phyloP scores from a whole-genome alignment of 2,329 filamentous ascomycete genomes.

The Canariomyces notabilis region DNA sequence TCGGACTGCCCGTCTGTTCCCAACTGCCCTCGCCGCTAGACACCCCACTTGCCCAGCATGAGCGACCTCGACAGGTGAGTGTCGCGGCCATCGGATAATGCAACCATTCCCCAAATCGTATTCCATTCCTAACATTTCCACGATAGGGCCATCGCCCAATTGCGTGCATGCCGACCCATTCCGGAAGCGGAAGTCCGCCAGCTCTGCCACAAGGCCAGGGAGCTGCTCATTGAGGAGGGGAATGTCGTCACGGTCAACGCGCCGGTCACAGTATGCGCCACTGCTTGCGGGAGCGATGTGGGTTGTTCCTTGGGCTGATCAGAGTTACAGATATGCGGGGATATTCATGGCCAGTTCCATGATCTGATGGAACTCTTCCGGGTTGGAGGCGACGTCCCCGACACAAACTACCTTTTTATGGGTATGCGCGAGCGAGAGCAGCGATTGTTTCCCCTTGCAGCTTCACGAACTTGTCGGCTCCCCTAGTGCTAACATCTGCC shows the following conservation, averaged over 20 bases:
- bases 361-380: constrained; percentile 95
- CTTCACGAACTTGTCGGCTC: background rate
- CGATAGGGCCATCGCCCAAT: constrained; percentile 87
- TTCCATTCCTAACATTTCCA: constrained; percentile 4
- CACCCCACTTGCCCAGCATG: constrained; percentile 47
- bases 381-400: constrained; percentile 87
- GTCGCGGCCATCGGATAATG: background rate
- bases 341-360: constrained; percentile 96
- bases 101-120: constrained; percentile 2
- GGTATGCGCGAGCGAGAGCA: constrained; percentile 49
- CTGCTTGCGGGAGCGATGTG: background rate
- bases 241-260: constrained; percentile 95
- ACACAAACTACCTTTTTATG: constrained; percentile 97
- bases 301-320: background rate
- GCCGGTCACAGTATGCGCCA: constrained; percentile 70
- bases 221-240: constrained; percentile 93
- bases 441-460: background rate
- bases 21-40: background rate
- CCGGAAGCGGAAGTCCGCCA: constrained; percentile 93
- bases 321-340: constrained; percentile 71
- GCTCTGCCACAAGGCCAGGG: constrained; percentile 93
- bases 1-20: background rate
- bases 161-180: constrained; percentile 93
- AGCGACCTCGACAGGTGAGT: constrained; percentile 88
- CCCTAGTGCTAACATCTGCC: no score